Base-by-base conservation (phyloP, 2,329 filamentous ascomycete genomes). In the Hypoxylon sp. region DNA sequence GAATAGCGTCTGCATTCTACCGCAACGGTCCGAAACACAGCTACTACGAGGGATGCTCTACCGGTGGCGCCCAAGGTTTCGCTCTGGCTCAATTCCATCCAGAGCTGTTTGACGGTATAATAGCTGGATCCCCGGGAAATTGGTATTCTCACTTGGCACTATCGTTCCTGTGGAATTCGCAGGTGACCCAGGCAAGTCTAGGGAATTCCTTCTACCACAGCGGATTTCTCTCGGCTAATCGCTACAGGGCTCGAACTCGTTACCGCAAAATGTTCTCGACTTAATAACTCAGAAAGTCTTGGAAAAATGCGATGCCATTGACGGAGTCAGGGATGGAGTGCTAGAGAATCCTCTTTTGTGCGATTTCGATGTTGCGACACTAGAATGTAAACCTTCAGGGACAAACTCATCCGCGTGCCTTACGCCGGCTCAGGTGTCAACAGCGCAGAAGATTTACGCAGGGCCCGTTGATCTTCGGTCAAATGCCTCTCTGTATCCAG, bases 1-100 rank as follows among this genome's bases (percentile, higher is more conserved):
- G 67, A 1, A 61, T 83, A 20, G 73, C 75, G 6, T 64, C 72
- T 4, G 53, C 60, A 14, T 82, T 80, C 66, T 83, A 83, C 61
- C 68, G 68, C 6, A 42, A 64, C 44, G 37, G 64, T 11, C 76
- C 79, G 2, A 73, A 61, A 2, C 75, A 80, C 46, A 79, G 75
- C 7, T 84, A 82, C 66, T 83, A 82, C 64, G 69, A 73, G 27
- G 81, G 81, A 5, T 84, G 81, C 55, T 81, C 78, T 0, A 82
- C 81, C 2, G 82, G 81, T 6, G 82, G 82, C 7, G 78, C 78
- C 6, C 81, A 83, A 73, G 82, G 80, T 0, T 81, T 80, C 64
- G 79, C 81, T 27, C 70, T 81, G n/a, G 80, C 80, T 2, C 79
- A 82, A 56, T 79, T 73, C 14, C 78, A 82, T 61, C 81, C 82